Percentiles rank a stretch among this genome's conserved stretches.
Evolutionary conservation across 78 protist genomes (phyloP).

Genomic region (Isochrysis galbana): DNA sequence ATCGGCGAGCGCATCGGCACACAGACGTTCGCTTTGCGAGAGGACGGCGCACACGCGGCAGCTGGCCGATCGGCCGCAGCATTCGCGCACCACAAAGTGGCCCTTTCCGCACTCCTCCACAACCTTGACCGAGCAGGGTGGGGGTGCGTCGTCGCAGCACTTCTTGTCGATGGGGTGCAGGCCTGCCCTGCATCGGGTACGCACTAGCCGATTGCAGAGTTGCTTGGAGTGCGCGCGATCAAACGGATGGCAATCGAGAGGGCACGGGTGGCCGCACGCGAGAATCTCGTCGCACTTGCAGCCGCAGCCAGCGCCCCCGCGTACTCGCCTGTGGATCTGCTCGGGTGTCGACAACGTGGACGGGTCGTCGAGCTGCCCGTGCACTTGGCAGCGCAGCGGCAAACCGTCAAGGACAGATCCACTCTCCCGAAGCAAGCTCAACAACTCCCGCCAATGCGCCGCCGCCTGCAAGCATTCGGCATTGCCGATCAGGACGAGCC

Average conservation of each 20-base stretch:
- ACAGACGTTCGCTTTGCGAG: background rate
- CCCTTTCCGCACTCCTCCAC: background rate
- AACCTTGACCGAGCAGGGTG: background rate
- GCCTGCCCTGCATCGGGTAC: background rate
- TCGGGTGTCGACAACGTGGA: background rate
- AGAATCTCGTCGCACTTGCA: background rate
- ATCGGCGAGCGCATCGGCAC: background rate
- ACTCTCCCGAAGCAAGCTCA: background rate
- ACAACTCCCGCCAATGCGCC: background rate
- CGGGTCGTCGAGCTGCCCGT: background rate
- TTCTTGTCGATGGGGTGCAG: background rate
- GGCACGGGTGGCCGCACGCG: slow-evolving; percentile 37
- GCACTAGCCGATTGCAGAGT: background rate
- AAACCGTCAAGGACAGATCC: background rate
- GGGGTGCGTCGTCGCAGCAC: background rate
- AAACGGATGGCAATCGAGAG: slow-evolving; percentile 10
- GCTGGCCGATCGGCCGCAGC: background rate
- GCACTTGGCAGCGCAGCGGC: background rate
- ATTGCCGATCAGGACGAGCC: slow-evolving; percentile 37
- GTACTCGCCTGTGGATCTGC: background rate
- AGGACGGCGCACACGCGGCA: slow-evolving; percentile 26
- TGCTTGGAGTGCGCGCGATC: background rate
- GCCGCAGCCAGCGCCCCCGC: slow-evolving; percentile 29
- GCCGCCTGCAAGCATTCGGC: background rate
- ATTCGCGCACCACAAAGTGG: slow-evolving; percentile 20